Conservation (phyloP, 768 basidiomycete genomes). For the Saitozyma sp. region DNA sequence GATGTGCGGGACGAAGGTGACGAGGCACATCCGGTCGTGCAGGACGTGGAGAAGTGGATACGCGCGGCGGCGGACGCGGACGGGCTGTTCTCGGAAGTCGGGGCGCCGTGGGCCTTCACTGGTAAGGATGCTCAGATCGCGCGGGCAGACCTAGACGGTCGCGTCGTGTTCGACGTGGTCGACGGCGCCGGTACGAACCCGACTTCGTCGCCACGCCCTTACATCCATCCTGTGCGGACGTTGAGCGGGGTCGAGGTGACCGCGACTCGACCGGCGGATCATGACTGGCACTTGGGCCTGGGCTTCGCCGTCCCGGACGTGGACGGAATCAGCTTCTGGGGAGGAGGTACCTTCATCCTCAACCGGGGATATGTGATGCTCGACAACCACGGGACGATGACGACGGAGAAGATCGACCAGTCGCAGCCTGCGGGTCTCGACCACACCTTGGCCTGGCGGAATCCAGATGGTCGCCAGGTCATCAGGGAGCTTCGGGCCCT, state of each 20-base stretch:
- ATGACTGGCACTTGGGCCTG: constrained; percentile 17
- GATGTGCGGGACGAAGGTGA: constrained; percentile 1
- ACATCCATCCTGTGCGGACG: constrained; percentile 12
- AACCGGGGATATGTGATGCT: constrained; percentile 13
- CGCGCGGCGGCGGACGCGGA: constrained; percentile 7
- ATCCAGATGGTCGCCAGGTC: not conserved
- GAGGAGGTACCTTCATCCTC: constrained; percentile 15
- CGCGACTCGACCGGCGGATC: constrained; percentile 14
- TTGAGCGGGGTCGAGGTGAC: constrained; percentile 13
- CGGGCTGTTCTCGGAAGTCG: constrained; percentile 12
- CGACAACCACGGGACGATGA: constrained; percentile 17
- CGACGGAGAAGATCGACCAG: constrained; percentile 5
- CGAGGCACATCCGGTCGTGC: constrained; percentile 6
- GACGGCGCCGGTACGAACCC: constrained; percentile 12
- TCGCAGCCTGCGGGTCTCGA: not conserved
- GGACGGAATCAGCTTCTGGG: constrained; percentile 17
- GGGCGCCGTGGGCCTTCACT: constrained; percentile 14
- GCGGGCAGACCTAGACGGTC: not conserved
- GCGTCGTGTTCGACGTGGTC: constrained; percentile 5
- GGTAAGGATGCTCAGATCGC: constrained; percentile 1
- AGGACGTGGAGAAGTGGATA: constrained; percentile 13
- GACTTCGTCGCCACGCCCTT: constrained; percentile 11
- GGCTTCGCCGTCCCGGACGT: constrained; percentile 18
- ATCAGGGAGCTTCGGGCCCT: not conserved
- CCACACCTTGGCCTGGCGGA: constrained; percentile 7